Evolutionary conservation across 495 filamentous ascomycete genomes (phyloP).

Genomic region (Chlorociboria aeruginascens): DNA sequence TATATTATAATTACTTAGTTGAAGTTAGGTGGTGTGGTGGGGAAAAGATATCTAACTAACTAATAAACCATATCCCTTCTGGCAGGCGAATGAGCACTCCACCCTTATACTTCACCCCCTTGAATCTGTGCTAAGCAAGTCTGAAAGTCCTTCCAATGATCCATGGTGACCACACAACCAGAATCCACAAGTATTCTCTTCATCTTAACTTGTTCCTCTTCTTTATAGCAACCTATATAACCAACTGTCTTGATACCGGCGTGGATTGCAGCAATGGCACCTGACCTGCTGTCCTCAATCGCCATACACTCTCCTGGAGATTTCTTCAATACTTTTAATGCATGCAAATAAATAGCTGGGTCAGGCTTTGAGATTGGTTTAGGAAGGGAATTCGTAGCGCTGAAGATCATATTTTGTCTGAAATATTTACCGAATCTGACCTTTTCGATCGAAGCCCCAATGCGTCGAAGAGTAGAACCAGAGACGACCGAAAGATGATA

Average conservation of each 20-base stretch:
- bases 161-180: slow-evolving; percentile 65
- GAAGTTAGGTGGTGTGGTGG: too few relatives aligned
- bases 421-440: slow-evolving; percentile 70
- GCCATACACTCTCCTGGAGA: slow-evolving; percentile 65
- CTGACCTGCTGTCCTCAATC: slow-evolving; percentile 80
- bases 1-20: too few relatives aligned
- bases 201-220: slow-evolving; percentile 62
- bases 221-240: slow-evolving; percentile 72
- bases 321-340: slow-evolving; percentile 60
- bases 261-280: slow-evolving; percentile 61
- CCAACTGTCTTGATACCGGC: slow-evolving; percentile 73
- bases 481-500: slow-evolving; percentile 75
- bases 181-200: slow-evolving; percentile 50
- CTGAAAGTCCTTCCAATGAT: slow-evolving; percentile 70
- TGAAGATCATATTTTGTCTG: slow-evolving; percentile 58
- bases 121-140: slow-evolving; percentile 55
- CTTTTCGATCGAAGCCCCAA: slow-evolving; percentile 69
- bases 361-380: slow-evolving; percentile 80
- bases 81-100: not conserved
- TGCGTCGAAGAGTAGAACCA: slow-evolving; percentile 64
- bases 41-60: too few relatives aligned
- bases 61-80: too few relatives aligned
- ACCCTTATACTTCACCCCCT: too few relatives aligned
- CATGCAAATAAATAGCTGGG: slow-evolving; percentile 77
- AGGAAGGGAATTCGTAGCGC: slow-evolving; percentile 63